phyloP scores from a whole-genome alignment of 805 yeast genomes.

The Starmerella powellii region DNA sequence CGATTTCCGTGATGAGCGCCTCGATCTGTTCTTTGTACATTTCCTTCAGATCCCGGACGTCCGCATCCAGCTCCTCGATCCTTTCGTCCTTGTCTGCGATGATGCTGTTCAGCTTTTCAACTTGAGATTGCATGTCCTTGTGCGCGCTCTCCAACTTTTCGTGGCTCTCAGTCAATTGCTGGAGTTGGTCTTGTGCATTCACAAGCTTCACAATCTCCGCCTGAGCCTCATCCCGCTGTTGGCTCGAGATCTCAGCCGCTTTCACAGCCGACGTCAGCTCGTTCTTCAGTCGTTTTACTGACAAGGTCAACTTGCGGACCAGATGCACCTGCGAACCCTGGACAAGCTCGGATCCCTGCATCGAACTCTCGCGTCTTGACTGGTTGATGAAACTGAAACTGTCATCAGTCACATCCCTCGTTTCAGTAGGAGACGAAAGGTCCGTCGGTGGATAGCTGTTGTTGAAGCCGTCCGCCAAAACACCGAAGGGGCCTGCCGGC shows the following conservation, averaged over 20 bases:
- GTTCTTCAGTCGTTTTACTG: conserved; percentile 65
- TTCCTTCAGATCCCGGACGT: conserved; percentile 78
- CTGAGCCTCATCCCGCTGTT: conserved; percentile 55
- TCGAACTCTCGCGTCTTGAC: conserved; percentile 7
- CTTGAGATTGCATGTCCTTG: conserved; percentile 40
- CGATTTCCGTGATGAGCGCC: conserved; percentile 51
- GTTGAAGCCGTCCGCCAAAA: conserved; percentile 1
- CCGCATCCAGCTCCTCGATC: conserved; percentile 76
- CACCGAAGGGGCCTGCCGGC: conserved; percentile 14
- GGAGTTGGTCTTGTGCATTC: conserved; percentile 42
- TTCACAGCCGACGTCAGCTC: conserved; percentile 57
- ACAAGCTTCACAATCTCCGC: conserved; percentile 51
- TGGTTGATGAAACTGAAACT: conserved; percentile 5
- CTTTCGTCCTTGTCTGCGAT: conserved; percentile 81
- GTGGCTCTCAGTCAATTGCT: conserved; percentile 27
- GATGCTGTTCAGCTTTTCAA: conserved; percentile 39
- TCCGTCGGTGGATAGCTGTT: background rate
- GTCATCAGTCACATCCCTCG: conserved; percentile 1
- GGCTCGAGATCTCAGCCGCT: conserved; percentile 41
- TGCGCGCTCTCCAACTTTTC: conserved; percentile 34
- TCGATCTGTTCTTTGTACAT: conserved; percentile 74
- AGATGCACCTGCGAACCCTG: conserved; percentile 40
- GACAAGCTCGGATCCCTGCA: conserved; percentile 23
- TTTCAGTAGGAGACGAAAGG: background rate
- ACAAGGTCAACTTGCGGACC: conserved; percentile 61